Base-by-base conservation (phyloP, 2,329 filamentous ascomycete species). In the Fusarium neocosmosporiellum region DNA sequence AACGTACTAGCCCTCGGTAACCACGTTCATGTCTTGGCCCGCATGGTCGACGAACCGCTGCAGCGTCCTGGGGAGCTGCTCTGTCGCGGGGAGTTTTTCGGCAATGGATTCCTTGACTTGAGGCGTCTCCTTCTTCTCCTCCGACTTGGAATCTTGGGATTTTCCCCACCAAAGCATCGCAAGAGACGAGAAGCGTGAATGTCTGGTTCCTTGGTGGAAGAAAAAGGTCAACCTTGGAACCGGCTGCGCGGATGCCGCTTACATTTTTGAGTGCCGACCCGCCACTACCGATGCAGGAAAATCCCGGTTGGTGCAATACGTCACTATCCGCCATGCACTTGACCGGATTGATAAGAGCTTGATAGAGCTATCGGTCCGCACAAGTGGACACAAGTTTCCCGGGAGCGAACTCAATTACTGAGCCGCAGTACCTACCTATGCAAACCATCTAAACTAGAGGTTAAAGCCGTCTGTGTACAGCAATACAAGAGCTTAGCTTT, bases 1-100 rank as follows among this genome's bases (percentile, higher is more conserved):
- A 53, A 88, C 92, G 72, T 88, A 95, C 93, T 92, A 91, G 83
- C 94, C 93, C 66, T 95, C 91, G 71, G 93, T 91, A 39, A 97
- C 82, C 67, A 94, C 89, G 67, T 95, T 93, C 81, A 94, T 93
- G 77, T 97, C 87, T 53, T 85, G 85, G 65, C 91, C 88, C 4
- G 85, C 81, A 73, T 87, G 85, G 72, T 91, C 88, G 27, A 91
- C 80, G 37, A 91, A 87, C 55, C 84, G 87, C 76, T 91, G 89
- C 58, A 91, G 79, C n/a, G 80, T 81, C 55, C 83, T 81, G 2
- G 89, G 88, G 14, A 92, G 86, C 80, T 88, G 86, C 71, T 86
- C 83, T 36, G 81, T 79, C 7, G 82, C 77, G 1, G 87, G 86
- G 18, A 88, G 85, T 76, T 85, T 87, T 11, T 84, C 82, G 63